These are phyloP conservation scores for Excoecaria agallocha DNA, from an alignment of 345 rosid genomes.

Conservation along the genomic window DNA sequence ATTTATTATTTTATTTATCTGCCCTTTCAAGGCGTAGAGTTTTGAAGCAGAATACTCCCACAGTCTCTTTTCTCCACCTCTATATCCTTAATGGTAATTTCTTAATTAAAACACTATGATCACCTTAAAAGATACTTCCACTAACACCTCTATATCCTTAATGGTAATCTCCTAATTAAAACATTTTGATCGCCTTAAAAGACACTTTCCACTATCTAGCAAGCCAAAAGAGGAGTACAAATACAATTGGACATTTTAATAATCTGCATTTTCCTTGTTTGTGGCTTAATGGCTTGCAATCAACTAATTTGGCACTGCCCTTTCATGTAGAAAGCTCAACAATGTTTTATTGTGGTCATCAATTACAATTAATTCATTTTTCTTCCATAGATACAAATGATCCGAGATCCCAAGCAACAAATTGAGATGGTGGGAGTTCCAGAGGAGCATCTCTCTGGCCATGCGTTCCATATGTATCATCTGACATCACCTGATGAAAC, in stretches of 20 bases:
- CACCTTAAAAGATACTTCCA: too few species aligned
- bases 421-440: constrained; percentile 89
- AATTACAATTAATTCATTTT: background rate
- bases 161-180: too few species aligned
- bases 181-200: too few species aligned
- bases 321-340: background rate
- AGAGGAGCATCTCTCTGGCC: constrained; percentile 78
- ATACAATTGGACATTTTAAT: background rate
- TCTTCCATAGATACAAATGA: constrained; percentile 63
- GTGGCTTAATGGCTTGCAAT: background rate
- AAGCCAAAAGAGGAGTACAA: background rate
- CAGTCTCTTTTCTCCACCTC: background rate
- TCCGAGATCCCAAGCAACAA: constrained; percentile 77
- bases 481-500: constrained; percentile 86
- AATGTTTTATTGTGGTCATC: background rate
- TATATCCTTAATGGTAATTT: too few species aligned
- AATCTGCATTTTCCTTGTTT: background rate
- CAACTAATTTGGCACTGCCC: background rate
- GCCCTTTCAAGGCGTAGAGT: background rate
- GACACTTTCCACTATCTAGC: too few species aligned
- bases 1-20: too few species aligned
- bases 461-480: constrained; percentile 90
- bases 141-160: too few species aligned
- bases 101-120: too few species aligned
- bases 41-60: background rate